phyloP scores from a whole-genome alignment of 768 basidiomycete species.

The Tylopilus subfusipes region DNA sequence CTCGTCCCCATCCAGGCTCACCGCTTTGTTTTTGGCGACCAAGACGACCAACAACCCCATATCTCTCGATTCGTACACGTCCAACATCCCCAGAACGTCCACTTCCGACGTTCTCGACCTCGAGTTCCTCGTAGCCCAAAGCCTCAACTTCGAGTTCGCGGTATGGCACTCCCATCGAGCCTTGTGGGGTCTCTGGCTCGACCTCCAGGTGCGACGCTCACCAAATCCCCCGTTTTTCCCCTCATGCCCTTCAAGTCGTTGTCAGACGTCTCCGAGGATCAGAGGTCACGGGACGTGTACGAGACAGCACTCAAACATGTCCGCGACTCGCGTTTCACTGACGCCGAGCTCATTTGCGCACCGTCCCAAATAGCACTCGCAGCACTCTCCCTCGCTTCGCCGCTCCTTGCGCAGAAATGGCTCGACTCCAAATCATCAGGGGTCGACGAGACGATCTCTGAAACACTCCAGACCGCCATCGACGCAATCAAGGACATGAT shows the following conservation, averaged over 20 bases:
- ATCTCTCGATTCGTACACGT: conserved; percentile 78
- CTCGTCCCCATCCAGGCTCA: conserved; percentile 59
- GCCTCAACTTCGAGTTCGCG: conserved; percentile 89
- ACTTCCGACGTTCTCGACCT: conserved; percentile 87
- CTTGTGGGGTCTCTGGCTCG: conserved; percentile 84
- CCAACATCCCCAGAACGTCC: conserved; percentile 76
- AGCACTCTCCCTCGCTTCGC: conserved; percentile 62
- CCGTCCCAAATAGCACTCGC: conserved; percentile 94
- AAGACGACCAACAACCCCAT: conserved; percentile 98
- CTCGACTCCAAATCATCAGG: conserved; percentile 37
- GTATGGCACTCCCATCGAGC: conserved; percentile 90
- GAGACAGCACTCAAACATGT: conserved; percentile 64
- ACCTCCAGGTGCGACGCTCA: conserved; percentile 64
- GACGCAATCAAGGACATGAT: conserved; percentile 55
- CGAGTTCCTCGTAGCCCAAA: conserved; percentile 95
- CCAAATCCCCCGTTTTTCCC: not conserved
- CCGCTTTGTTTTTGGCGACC: conserved; percentile 89
- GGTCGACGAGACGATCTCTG: conserved; percentile 9
- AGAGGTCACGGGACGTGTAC: conserved; percentile 53
- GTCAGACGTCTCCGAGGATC: conserved; percentile 47
- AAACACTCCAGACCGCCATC: conserved; percentile 32
- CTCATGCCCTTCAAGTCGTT: conserved; percentile 45
- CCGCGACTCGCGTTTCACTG: conserved; percentile 81
- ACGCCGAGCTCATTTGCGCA: conserved; percentile 86
- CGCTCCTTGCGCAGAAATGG: conserved; percentile 63